phyloP scores from a whole-genome alignment of 2,329 filamentous ascomycete species.

The Neofusicoccum ribis region DNA sequence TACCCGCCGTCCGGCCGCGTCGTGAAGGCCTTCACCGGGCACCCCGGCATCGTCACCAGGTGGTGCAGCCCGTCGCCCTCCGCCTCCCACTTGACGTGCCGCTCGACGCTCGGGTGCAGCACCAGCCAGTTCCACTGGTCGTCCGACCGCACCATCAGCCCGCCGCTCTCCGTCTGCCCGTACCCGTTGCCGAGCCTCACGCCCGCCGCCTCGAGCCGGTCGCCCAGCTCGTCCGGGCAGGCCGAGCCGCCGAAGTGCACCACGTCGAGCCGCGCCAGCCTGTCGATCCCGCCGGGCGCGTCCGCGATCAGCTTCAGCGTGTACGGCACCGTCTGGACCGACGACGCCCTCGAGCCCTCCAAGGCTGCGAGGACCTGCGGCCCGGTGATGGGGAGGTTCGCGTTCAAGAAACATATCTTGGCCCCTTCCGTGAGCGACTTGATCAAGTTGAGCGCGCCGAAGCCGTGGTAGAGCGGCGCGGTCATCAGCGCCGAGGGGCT shows the following conservation, averaged over 20 bases:
- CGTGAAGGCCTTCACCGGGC: conserved; percentile 32
- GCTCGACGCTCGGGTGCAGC: conserved; percentile 39
- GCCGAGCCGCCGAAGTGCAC: neutral
- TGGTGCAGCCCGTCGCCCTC: neutral
- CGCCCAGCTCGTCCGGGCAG: neutral
- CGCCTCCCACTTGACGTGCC: conserved; percentile 27
- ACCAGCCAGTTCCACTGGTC: conserved; percentile 62
- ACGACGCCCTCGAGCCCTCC: neutral
- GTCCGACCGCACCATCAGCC: conserved; percentile 62
- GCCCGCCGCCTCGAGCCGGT: neutral
- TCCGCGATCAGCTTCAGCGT: neutral
- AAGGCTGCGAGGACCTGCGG: neutral
- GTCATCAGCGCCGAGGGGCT: neutral
- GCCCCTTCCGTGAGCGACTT: neutral
- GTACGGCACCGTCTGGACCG: neutral
- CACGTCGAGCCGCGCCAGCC: neutral
- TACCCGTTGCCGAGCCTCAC: neutral
- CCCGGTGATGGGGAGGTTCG: neutral
- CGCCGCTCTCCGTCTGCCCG: conserved; percentile 56
- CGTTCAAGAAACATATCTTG: neutral
- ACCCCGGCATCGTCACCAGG: conserved; percentile 30
- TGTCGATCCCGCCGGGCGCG: neutral
- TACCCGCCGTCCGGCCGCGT: conserved; percentile 46
- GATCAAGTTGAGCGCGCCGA: neutral
- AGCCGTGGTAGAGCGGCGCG: neutral